Evolutionary conservation across 768 basidiomycete genomes (phyloP).

Genomic region (Cyclocybe cylindracea): DNA sequence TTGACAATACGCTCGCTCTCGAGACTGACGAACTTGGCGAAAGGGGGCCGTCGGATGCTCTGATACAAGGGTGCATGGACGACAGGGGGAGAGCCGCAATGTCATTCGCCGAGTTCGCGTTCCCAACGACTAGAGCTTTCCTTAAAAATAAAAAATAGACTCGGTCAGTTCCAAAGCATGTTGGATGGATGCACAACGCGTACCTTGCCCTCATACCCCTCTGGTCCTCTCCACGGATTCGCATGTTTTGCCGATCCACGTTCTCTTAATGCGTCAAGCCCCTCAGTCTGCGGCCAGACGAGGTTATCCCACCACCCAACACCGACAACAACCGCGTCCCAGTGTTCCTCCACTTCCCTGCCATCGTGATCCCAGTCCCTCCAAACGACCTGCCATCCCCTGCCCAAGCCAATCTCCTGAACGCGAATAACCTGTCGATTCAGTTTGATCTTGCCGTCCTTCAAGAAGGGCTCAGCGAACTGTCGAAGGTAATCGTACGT

Average conservation of each 20-base stretch:
- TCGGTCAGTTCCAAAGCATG: neutral
- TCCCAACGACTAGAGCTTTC: constrained; percentile 50
- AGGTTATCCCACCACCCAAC: constrained; percentile 47
- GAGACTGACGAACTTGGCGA: constrained; percentile 39
- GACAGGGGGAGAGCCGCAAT: constrained; percentile 47
- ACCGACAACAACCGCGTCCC: constrained; percentile 53
- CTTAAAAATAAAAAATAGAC: constrained; percentile 17
- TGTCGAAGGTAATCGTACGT: constrained; percentile 36
- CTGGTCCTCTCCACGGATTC: constrained; percentile 41
- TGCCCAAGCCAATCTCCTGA: constrained; percentile 29
- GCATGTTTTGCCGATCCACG: constrained; percentile 42
- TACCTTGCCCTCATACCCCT: constrained; percentile 38
- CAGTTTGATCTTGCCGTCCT: constrained; percentile 36
- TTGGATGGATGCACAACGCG: neutral
- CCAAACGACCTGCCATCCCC: constrained; percentile 41
- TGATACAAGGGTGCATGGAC: constrained; percentile 44
- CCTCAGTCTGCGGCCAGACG: constrained; percentile 44
- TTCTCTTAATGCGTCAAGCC: constrained; percentile 35
- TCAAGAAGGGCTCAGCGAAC: constrained; percentile 34
- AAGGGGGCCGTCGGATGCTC: constrained; percentile 42
- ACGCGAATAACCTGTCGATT: constrained; percentile 40
- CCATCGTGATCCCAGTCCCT: constrained; percentile 34
- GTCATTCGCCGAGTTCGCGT: constrained; percentile 55
- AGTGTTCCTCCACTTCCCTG: constrained; percentile 31
- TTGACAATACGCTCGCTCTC: constrained; percentile 43